phyloP scores from a whole-genome alignment of 2,329 filamentous ascomycete genomes.

The Fusarium bactridioides region DNA sequence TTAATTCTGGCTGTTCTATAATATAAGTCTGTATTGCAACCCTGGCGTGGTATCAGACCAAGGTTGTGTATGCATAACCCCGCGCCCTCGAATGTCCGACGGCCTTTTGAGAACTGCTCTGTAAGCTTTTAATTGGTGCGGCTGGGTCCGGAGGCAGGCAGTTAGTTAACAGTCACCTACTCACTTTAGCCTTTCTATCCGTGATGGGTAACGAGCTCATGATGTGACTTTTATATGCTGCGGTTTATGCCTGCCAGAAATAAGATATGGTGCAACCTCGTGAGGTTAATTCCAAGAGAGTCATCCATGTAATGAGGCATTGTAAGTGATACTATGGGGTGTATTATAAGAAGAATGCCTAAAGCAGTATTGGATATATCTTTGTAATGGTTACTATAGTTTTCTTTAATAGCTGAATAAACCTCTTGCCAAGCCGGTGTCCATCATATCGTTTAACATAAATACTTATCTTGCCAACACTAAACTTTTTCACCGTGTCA shows the following conservation, averaged over 20 bases:
- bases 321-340: accelerated
- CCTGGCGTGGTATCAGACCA: background rate
- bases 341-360: background rate
- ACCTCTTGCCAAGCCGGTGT: background rate
- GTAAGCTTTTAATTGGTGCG: background rate
- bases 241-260: background rate
- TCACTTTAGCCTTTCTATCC: accelerated
- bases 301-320: background rate
- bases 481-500: accelerated
- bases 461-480: background rate
- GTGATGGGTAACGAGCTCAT: background rate
- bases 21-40: background rate
- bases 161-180: background rate
- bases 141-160: accelerated
- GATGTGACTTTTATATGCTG: background rate
- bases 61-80: background rate
- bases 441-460: accelerated
- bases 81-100: background rate
- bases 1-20: background rate
- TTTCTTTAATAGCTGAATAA: background rate
- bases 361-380: background rate
- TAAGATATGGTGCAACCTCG: background rate
- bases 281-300: background rate
- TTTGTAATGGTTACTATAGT: background rate
- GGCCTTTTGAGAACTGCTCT: background rate